phyloP scores from a whole-genome alignment of 2,329 filamentous ascomycete species.

The Penicillium griseofulvum region DNA sequence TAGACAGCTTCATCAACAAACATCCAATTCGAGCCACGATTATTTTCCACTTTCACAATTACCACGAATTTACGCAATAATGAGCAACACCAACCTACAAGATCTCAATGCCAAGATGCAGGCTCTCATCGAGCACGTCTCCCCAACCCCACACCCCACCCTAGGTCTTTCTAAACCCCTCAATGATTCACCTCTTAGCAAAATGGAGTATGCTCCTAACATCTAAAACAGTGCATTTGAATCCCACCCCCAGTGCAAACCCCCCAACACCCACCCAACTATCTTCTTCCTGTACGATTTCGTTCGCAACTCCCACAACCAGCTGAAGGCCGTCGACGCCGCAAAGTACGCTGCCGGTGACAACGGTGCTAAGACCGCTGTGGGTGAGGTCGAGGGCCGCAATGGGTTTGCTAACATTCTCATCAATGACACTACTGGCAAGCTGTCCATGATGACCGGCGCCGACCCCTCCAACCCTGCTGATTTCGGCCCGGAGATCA shows the following conservation, averaged over 20 bases:
- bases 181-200: not conserved
- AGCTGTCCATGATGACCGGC: conserved; percentile 31
- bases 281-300: conserved; percentile 62
- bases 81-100: conserved; percentile 19
- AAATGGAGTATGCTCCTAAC: not conserved
- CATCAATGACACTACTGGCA: conserved; percentile 28
- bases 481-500: conserved; percentile 31
- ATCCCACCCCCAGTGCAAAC: conserved; percentile 33
- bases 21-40: not conserved
- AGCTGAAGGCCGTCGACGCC: conserved; percentile 24
- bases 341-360: conserved; percentile 26
- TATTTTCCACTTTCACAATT: not conserved
- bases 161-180: not conserved
- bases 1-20: conserved; percentile 16
- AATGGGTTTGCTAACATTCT: conserved; percentile 29
- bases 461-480: conserved; percentile 23
- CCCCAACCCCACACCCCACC: not conserved
- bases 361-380: conserved; percentile 8
- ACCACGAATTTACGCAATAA: not conserved
- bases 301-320: conserved; percentile 64
- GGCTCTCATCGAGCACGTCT: conserved; percentile 27
- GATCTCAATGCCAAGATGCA: conserved; percentile 24
- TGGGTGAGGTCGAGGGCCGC: conserved; percentile 28
- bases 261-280: conserved; percentile 28
- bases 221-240: conserved; percentile 26